Base-by-base conservation (phyloP, 805 yeast genomes). In the Yarrowia alimentaria region DNA sequence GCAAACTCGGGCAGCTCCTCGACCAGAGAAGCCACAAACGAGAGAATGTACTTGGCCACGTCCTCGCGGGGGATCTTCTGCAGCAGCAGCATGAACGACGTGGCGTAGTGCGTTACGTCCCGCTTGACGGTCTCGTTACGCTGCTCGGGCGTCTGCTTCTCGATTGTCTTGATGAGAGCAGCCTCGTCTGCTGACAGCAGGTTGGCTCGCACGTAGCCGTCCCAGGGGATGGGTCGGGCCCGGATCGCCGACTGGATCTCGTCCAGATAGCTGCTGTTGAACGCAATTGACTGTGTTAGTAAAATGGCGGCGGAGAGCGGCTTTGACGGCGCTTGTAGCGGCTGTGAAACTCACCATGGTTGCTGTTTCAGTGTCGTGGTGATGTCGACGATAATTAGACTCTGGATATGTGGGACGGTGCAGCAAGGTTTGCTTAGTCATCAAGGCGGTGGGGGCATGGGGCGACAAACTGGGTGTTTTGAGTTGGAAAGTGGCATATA, bases 191-290 rank as follows among this genome's bases (percentile, higher is more conserved):
- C 75, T 34, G 81, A 69, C 29, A 90, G 72, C 35, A 81, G 76
- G 40, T 78, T 80, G 14, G 90, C 81, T 51, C 95, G 75, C 9
- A 85, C 81, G 59, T 85, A 80, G 8, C 94, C 94, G 61, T 86
- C 94, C 97, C 97, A 90, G 24, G 95, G 94, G 52, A 89, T 78
- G 24, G 90, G 81, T 57, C 93, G 78, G 54, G 85, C 82, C 60
- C 93, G 74, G 56, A 88, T 81, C 55, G 79, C 79, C 57, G 75
- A 72, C 58, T 64, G 61, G 49, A 64, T 62, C 30, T 67, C 70
- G 35, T 67, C 71, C 52, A 67, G 57, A 34, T 65, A 59, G 50
- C 49, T 54, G 34, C 56, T 54, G 47, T 47, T 35, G 30, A 59
- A 47, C 30, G 50, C 37, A 31, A 43, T 43, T 43, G 50, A 30